Evolutionary conservation across 805 yeast genomes (phyloP).

Genomic region (Groenewaldozyma salmanticensis): DNA sequence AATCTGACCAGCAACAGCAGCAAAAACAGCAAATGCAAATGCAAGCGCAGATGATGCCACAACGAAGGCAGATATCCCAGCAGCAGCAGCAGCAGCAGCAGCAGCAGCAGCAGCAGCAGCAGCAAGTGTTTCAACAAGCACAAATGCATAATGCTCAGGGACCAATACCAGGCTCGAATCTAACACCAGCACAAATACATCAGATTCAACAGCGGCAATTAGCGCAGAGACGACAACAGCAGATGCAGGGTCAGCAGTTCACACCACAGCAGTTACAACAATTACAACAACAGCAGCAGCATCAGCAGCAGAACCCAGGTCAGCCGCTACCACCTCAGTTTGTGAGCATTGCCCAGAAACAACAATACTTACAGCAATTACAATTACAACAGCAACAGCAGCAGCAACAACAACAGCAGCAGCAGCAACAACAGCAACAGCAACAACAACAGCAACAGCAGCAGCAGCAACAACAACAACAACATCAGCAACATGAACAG

Average conservation of each 20-base stretch:
- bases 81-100: conserved; percentile 15
- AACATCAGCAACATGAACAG: conserved; percentile 16
- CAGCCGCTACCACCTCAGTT: no score
- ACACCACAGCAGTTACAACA: conserved; percentile 6
- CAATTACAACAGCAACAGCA: conserved; percentile 11
- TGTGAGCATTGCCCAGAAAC: no score
- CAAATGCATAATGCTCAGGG: no score
- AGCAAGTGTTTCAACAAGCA: no score
- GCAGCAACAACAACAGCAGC: conserved; percentile 12
- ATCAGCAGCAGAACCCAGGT: no score
- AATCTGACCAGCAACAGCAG: no score
- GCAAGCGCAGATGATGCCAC: conserved; percentile 13
- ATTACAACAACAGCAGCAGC: no score
- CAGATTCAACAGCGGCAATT: conserved; percentile 6
- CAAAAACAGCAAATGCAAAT: conserved; percentile 8
- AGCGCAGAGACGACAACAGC: no score
- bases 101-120: conserved; percentile 14
- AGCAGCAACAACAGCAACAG: conserved; percentile 9
- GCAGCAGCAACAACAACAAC: conserved; percentile 14
- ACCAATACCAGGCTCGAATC: no score
- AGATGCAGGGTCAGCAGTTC: conserved; percentile 9
- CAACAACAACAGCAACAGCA: conserved; percentile 9
- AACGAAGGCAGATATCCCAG: conserved; percentile 7
- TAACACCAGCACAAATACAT: no score
- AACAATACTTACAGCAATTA: background rate